These are phyloP conservation scores for Trametes villosa DNA, from an alignment of 768 basidiomycete species.

Conservation along the genomic window DNA sequence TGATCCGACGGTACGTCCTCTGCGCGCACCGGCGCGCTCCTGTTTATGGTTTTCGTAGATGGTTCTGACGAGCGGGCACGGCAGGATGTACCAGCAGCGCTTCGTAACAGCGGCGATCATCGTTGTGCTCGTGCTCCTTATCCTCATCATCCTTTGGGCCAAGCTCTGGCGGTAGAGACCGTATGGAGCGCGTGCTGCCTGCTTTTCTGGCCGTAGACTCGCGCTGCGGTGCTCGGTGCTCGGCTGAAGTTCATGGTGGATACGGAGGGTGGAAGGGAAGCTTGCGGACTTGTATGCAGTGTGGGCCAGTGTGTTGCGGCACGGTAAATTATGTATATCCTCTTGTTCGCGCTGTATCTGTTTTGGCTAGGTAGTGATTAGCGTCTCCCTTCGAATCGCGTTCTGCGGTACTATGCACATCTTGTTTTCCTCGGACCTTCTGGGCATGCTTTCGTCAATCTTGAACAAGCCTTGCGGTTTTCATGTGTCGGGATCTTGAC, in stretches of 20 bases:
- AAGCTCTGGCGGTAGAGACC: constrained; percentile 58
- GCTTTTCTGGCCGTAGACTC: neutral
- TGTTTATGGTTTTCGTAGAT: constrained; percentile 27
- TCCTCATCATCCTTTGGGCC: constrained; percentile 79
- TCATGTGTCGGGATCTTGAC: too few relatives aligned
- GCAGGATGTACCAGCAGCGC: constrained; percentile 97
- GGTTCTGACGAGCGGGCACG: constrained; percentile 21
- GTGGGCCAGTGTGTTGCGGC: neutral
- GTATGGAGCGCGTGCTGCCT: neutral
- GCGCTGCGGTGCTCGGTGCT: neutral
- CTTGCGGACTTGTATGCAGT: neutral
- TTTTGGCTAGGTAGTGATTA: neutral
- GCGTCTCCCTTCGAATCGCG: neutral
- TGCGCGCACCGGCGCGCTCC: constrained; percentile 6
- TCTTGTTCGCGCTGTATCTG: constrained; percentile 2
- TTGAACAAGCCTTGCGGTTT: too few relatives aligned
- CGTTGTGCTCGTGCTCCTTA: constrained; percentile 80
- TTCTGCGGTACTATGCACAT: too few relatives aligned
- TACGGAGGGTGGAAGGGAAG: neutral
- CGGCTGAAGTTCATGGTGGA: neutral
- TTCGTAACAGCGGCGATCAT: constrained; percentile 88
- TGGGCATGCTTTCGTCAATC: too few relatives aligned
- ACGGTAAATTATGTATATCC: constrained; percentile 19
- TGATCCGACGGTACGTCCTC: constrained; percentile 84
- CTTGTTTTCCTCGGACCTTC: too few relatives aligned